Percentiles rank a stretch among this genome's conserved stretches.
phyloP scores from a whole-genome alignment of 352 stramenopile species.

The Phytophthora sojae region DNA sequence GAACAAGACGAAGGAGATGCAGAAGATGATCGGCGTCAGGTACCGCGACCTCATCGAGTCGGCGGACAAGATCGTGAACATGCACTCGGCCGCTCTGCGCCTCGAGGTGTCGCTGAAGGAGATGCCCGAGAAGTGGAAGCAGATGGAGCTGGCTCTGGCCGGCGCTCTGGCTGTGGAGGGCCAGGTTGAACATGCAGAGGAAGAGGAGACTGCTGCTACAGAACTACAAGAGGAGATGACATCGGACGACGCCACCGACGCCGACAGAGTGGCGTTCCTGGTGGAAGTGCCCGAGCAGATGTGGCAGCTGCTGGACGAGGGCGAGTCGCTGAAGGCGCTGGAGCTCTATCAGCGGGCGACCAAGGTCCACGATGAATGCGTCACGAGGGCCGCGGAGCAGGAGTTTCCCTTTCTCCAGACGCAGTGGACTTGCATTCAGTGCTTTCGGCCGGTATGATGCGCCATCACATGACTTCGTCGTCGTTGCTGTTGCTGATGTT shows the following conservation, averaged over 20 bases:
- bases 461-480: not conserved
- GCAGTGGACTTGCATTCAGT: conserved; percentile 73
- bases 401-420: conserved; percentile 73
- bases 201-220: not conserved
- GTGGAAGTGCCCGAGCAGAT: conserved; percentile 69
- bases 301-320: conserved; percentile 74
- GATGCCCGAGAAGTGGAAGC: conserved; percentile 85
- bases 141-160: conserved; percentile 57
- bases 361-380: conserved; percentile 31
- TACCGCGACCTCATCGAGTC: conserved; percentile 95
- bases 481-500: conserved; percentile 2
- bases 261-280: conserved; percentile 60
- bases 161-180: conserved; percentile 36
- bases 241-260: not conserved
- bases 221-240: not conserved
- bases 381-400: conserved; percentile 18
- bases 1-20: conserved; percentile 91
- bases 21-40: conserved; percentile 93
- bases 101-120: conserved; percentile 85
- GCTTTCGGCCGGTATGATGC: conserved; percentile 59
- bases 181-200: not conserved
- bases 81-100: conserved; percentile 89
- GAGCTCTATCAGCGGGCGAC: conserved; percentile 55
- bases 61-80: conserved; percentile 93
- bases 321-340: conserved; percentile 62